These are phyloP conservation scores for Alternaria postmessia DNA, from an alignment of 2,329 filamentous ascomycete genomes.

Conservation along the genomic window DNA sequence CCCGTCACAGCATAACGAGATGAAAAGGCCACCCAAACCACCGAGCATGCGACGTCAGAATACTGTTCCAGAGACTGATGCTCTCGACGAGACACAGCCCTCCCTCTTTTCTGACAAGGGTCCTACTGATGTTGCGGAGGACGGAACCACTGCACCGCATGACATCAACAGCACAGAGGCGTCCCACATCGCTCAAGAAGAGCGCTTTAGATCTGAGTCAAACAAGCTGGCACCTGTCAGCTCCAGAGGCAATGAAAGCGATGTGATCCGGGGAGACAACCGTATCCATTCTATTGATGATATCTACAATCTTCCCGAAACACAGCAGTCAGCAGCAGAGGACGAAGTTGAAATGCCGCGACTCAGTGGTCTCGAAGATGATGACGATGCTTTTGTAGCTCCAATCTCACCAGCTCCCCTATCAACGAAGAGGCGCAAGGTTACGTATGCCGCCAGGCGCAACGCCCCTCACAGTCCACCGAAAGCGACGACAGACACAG, in stretches of 20 bases:
- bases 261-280: constrained; percentile 13
- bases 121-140: neutral
- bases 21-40: constrained; percentile 2
- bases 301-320: constrained; percentile 47
- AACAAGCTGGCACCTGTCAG: constrained; percentile 21
- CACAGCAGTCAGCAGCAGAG: constrained; percentile 40
- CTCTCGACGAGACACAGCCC: constrained; percentile 46
- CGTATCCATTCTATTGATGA: constrained; percentile 46
- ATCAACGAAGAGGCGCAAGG: constrained; percentile 43
- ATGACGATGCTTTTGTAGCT: constrained; percentile 44
- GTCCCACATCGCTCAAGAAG: constrained; percentile 51
- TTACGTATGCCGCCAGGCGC: constrained; percentile 33
- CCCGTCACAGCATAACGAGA: neutral
- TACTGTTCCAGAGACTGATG: constrained; percentile 46
- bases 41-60: constrained; percentile 34
- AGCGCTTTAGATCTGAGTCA: constrained; percentile 39
- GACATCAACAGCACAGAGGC: constrained; percentile 32
- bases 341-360: constrained; percentile 46
- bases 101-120: constrained; percentile 27
- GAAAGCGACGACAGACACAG: constrained; percentile 20
- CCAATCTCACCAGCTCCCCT: constrained; percentile 34
- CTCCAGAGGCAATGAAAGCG: constrained; percentile 27
- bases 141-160: neutral
- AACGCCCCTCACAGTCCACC: constrained; percentile 28
- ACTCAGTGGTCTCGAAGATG: constrained; percentile 42